These are phyloP conservation scores for Butyriboletus loyo DNA, from an alignment of 768 basidiomycete genomes.

Conservation along the genomic window DNA sequence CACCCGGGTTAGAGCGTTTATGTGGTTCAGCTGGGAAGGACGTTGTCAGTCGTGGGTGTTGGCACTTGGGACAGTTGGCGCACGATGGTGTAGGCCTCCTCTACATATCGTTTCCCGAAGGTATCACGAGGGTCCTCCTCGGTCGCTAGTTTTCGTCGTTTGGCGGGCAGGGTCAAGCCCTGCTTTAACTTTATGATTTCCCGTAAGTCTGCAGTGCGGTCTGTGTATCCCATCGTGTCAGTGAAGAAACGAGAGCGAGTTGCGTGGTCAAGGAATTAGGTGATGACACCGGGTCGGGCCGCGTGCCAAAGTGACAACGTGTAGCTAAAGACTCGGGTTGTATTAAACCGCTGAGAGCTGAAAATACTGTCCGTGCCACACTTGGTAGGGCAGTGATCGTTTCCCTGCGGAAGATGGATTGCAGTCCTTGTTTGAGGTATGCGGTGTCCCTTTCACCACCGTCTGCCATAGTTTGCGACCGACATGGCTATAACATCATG, in stretches of 20 bases:
- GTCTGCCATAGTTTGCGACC: conserved; percentile 60
- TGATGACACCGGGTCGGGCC: conserved; percentile 3
- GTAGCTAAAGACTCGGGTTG: background rate
- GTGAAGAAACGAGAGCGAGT: background rate
- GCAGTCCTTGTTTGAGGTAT: conserved; percentile 74
- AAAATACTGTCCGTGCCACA: conserved; percentile 18
- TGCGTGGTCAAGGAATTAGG: background rate
- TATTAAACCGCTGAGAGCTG: conserved; percentile 22
- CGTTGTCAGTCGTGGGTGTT: background rate
- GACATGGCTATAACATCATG: too few species aligned
- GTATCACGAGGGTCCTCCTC: conserved; percentile 39
- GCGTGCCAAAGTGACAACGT: background rate
- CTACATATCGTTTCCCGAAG: conserved; percentile 64
- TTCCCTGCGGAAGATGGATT: conserved; percentile 35
- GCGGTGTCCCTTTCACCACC: conserved; percentile 48
- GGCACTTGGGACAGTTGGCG: conserved; percentile 9
- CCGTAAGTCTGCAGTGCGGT: conserved; percentile 65
- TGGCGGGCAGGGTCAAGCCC: conserved; percentile 39
- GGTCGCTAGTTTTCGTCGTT: conserved; percentile 45
- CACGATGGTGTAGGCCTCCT: conserved; percentile 75
- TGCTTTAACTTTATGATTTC: conserved; percentile 48
- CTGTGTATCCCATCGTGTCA: conserved; percentile 48
- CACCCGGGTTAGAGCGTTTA: conserved; percentile 67
- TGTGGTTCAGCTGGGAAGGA: conserved; percentile 61
- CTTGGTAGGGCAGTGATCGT: conserved; percentile 10